phyloP scores from a whole-genome alignment of 2,329 filamentous ascomycete species.

The Fusarium solani-melongenae region DNA sequence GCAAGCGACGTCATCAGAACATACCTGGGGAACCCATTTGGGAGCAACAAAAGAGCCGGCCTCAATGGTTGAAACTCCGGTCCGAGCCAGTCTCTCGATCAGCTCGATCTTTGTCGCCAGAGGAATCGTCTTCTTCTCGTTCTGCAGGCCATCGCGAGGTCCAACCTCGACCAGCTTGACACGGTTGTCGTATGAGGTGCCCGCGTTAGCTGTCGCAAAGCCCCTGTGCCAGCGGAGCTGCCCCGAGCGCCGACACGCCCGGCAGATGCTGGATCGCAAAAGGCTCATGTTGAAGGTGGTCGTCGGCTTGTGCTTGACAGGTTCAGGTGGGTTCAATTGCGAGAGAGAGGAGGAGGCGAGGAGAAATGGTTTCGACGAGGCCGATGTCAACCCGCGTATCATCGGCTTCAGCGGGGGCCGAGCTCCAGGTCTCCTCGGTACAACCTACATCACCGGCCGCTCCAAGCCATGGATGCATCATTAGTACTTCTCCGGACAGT shows the following conservation, averaged over 20 bases:
- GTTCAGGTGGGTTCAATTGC: conserved; percentile 9
- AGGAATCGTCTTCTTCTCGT: conserved; percentile 79
- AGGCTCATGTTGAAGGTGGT: conserved; percentile 46
- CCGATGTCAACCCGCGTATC: conserved; percentile 43
- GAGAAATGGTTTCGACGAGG: conserved; percentile 18
- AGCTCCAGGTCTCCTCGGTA: conserved; percentile 17
- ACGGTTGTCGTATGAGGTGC: conserved; percentile 52
- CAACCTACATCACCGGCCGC: not conserved
- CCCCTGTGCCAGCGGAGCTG: conserved; percentile 47
- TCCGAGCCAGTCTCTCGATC: conserved; percentile 74
- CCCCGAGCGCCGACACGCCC: conserved; percentile 51
- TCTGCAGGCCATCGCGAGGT: conserved; percentile 87
- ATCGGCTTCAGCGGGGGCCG: conserved; percentile 44
- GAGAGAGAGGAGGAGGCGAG: conserved; percentile 14
- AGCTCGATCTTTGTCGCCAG: conserved; percentile 81
- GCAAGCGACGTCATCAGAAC: conserved; percentile 5
- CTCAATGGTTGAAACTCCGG: conserved; percentile 80
- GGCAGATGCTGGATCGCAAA: conserved; percentile 52
- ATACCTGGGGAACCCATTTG: conserved; percentile 85
- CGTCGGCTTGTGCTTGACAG: not conserved
- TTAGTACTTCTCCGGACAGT: conserved; percentile 6
- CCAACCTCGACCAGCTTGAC: conserved; percentile 84
- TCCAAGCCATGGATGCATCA: conserved; percentile 2
- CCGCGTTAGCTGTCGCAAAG: conserved; percentile 54
- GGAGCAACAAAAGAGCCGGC: conserved; percentile 85